phyloP scores from a whole-genome alignment of 179 eudicot genomes.

The Actinidia arguta region DNA sequence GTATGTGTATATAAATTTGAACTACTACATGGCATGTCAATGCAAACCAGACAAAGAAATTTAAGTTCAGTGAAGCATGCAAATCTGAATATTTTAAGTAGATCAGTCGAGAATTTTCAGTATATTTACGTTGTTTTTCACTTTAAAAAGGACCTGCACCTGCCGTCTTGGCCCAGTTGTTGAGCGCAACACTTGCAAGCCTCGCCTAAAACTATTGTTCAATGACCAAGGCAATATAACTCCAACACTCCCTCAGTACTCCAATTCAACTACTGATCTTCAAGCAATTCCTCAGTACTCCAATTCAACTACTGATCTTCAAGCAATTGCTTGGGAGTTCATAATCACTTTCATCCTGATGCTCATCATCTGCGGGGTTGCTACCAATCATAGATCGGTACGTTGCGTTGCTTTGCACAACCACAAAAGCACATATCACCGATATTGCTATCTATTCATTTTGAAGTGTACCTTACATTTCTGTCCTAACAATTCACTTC shows the following conservation, averaged over 20 bases:
- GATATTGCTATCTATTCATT: too few relatives aligned
- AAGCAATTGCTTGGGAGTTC: slow-evolving; percentile 49
- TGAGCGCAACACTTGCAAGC: slow-evolving; percentile 46
- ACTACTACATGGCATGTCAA: background rate
- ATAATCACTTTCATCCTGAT: slow-evolving; percentile 39
- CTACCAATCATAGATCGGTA: slow-evolving; percentile 46
- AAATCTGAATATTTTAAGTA: background rate
- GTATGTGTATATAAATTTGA: background rate
- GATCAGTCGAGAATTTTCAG: background rate
- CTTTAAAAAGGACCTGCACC: background rate
- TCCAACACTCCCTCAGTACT: slow-evolving; percentile 35
- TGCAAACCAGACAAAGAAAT: too few relatives aligned
- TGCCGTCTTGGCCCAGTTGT: slow-evolving; percentile 36
- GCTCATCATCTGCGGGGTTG: slow-evolving; percentile 37
- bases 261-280: slow-evolving; percentile 36
- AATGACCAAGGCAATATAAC: slow-evolving; percentile 32
- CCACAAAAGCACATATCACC: too few relatives aligned
- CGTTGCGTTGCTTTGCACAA: background rate
- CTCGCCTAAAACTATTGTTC: slow-evolving; percentile 41
- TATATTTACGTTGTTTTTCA: too few relatives aligned
- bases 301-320: slow-evolving; percentile 37
- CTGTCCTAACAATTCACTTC: background rate
- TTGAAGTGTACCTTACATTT: background rate
- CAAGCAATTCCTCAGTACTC: slow-evolving; percentile 40
- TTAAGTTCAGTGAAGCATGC: background rate